Evolutionary conservation across 805 yeast genomes (phyloP).

Genomic region (Isabelozyma gotoi): DNA sequence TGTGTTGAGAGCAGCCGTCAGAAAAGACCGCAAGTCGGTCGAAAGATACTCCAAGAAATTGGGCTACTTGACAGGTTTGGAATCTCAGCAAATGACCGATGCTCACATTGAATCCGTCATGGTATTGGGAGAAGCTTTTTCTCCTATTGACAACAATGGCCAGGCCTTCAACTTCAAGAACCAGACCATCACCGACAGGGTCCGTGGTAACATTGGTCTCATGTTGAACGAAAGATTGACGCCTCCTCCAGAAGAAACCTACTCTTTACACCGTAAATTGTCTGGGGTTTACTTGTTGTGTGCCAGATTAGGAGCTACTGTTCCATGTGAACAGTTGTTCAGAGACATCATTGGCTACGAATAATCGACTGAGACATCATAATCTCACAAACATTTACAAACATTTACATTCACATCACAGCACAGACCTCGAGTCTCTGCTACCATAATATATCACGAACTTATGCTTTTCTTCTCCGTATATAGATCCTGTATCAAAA

Average conservation of each 20-base stretch:
- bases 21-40: slow-evolving; percentile 62
- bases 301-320: slow-evolving; percentile 77
- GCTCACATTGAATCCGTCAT: slow-evolving; percentile 92
- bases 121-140: slow-evolving; percentile 91
- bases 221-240: slow-evolving; percentile 91
- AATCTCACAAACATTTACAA: not conserved
- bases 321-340: slow-evolving; percentile 78
- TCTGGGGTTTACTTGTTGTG: slow-evolving; percentile 92
- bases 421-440: not conserved
- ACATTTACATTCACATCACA: not conserved
- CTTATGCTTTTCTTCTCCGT: not conserved
- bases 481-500: too few relatives aligned
- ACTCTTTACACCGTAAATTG: slow-evolving; percentile 91
- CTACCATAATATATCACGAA: not conserved
- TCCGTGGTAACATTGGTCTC: slow-evolving; percentile 78
- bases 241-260: slow-evolving; percentile 98
- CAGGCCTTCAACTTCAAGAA: slow-evolving; percentile 65
- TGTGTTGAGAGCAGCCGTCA: slow-evolving; percentile 73
- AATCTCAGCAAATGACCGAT: slow-evolving; percentile 79
- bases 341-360: slow-evolving; percentile 67
- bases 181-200: slow-evolving; percentile 94
- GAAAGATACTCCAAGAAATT: slow-evolving; percentile 65
- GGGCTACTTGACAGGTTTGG: slow-evolving; percentile 91
- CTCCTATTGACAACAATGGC: slow-evolving; percentile 49
- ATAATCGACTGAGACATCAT: slow-evolving; percentile 2